phyloP scores from a whole-genome alignment of 768 basidiomycete genomes.

The Tulasnella sp. region DNA sequence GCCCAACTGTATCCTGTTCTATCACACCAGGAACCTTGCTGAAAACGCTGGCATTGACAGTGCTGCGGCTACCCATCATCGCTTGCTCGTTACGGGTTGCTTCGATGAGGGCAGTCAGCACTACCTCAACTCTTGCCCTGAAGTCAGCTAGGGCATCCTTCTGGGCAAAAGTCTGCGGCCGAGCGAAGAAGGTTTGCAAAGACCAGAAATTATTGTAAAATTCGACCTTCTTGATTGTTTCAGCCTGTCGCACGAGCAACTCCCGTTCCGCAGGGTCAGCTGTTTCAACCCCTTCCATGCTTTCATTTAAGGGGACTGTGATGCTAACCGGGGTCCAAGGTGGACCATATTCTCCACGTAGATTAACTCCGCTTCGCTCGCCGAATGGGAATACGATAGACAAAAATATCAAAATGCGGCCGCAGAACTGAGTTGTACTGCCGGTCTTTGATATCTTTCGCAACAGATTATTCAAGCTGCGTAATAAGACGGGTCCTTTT shows the following conservation, averaged over 20 bases:
- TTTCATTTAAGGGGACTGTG: conserved; percentile 25
- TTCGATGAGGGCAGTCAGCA: conserved; percentile 68
- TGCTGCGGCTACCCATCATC: conserved; percentile 54
- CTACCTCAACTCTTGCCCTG: conserved; percentile 53
- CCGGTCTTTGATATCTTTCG: conserved; percentile 78
- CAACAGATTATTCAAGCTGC: conserved; percentile 77
- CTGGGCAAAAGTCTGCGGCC: conserved; percentile 54
- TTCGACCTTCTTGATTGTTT: conserved; percentile 67
- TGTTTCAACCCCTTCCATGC: conserved; percentile 28
- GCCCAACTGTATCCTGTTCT: conserved; percentile 34
- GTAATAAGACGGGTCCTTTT: conserved; percentile 71
- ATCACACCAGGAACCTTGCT: conserved; percentile 38
- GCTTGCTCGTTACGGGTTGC: conserved; percentile 80
- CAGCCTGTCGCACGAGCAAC: conserved; percentile 27
- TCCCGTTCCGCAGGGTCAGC: conserved; percentile 18
- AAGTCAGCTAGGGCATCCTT: conserved; percentile 49
- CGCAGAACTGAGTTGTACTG: conserved; percentile 74
- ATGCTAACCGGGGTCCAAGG: conserved; percentile 37
- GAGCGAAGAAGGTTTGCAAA: conserved; percentile 71
- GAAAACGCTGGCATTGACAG: conserved; percentile 27
- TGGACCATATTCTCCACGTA: conserved; percentile 76
- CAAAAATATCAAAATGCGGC: conserved; percentile 76
- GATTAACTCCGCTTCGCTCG: conserved; percentile 82
- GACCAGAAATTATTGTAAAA: conserved; percentile 88
- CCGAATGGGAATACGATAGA: conserved; percentile 76